Evolutionary conservation across 257 asterid genomes (phyloP).

Genomic region (Solanum tarapatanum): DNA sequence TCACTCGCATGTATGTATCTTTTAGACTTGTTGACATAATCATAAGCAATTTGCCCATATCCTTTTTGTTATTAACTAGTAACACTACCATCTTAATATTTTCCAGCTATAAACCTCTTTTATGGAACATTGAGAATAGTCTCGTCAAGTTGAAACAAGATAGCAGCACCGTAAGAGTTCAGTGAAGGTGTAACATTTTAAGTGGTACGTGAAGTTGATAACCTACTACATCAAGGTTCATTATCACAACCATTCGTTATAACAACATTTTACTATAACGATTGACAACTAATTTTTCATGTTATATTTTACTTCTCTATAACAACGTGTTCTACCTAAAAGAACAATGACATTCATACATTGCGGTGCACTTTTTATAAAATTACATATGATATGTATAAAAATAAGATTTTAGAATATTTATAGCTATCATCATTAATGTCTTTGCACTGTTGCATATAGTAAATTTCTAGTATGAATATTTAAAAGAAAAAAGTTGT

Average conservation of each 20-base stretch:
- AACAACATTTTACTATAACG: neutral
- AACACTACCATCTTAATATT: neutral
- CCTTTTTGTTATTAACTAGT: neutral
- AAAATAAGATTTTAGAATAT: neutral
- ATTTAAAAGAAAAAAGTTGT: neutral
- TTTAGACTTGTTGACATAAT: neutral
- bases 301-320: neutral
- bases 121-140: conserved; percentile 64
- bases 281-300: neutral
- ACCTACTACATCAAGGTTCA: neutral
- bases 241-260: neutral
- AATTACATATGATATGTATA: neutral
- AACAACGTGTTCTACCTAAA: neutral
- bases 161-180: conserved; percentile 36
- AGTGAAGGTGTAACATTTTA: conserved; percentile 3
- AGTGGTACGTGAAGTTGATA: neutral
- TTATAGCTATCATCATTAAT: neutral
- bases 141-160: conserved; percentile 80
- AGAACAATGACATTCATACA: neutral
- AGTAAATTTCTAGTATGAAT: neutral
- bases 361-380: neutral
- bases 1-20: conserved; percentile 64
- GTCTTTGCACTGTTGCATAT: neutral
- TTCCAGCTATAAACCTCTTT: conserved; percentile 71
- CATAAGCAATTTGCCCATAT: neutral